Evolutionary conservation across 257 asterid species (phyloP), one percentile per base, ranked within the genome.

Genomic region (Nicotiana obtusifolia): DNA sequence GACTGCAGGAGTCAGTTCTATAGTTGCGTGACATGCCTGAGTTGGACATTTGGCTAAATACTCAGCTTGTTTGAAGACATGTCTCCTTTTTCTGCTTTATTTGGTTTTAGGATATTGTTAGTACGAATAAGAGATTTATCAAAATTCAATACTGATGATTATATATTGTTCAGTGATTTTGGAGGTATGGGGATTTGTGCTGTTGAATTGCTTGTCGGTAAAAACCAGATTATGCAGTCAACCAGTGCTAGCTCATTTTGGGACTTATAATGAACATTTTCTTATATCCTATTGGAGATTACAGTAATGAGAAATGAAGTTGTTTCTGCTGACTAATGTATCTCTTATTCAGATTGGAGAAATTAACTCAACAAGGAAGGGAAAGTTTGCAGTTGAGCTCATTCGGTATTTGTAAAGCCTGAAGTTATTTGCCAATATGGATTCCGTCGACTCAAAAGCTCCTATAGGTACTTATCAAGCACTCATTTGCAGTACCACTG

Each of bases 301-400:
- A 0, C 26, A 14, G 57, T 73, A 2, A 73, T 47, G 53, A 37
- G 61, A 47, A 49, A 47, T 15, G 24, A 15, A 11, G 22, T 11
- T 73, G 44, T 49, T 47, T 73, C 61, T 49, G 79, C 10, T 52
- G 2, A 49, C 26, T 73, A 28, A 64, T 49, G 44, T 14, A 35
- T 49, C 78, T 68, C n/a, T 59, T 30, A 5, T 71, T 82, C 90
- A 93, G 99, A 86, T 95, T 17, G 99, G 97, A 81, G 95, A 94
- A 82, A 94, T 92, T 82, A 90, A 81, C 86, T 53, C 90, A 26
- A 94, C 98, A 17, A 90, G 84, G 83, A 95, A 90, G 86, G 97
- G 98, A 28, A 95, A 93, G 88, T 95, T 90, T 30, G 89, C 89
- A 5, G 94, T 93, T 64, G 97, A 95, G 87, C 93, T 95, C 88